A percentile compares a stretch with the other conserved stretches of the same genome.
Evolutionary conservation across 345 rosid species (phyloP).

Genomic region (Schrenkiella parvula): DNA sequence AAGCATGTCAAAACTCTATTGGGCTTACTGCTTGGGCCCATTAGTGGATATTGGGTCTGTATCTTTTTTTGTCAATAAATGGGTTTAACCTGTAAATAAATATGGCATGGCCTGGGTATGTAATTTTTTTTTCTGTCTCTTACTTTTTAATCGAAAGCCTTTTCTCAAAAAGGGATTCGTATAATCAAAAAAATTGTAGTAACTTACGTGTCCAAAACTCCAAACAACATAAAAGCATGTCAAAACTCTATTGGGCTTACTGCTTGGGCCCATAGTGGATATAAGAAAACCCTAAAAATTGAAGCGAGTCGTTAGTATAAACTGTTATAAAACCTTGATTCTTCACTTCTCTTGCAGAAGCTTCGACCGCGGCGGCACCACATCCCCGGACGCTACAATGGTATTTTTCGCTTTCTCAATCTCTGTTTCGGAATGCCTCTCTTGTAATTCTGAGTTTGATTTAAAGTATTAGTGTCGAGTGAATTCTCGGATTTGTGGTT

Average conservation of each 20-base stretch:
- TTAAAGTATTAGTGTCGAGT: not conserved
- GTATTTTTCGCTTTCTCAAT: not conserved
- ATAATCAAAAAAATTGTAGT: too few species aligned
- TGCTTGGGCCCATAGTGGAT: not conserved
- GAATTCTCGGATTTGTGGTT: not conserved
- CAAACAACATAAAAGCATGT: not conserved
- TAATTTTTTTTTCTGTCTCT: too few species aligned
- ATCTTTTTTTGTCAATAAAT: not conserved
- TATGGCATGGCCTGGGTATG: not conserved
- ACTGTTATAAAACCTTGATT: not conserved
- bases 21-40: too few species aligned
- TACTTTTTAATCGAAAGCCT: too few species aligned
- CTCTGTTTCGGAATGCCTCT: not conserved
- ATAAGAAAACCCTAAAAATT: conserved; percentile 9
- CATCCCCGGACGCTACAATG: conserved; percentile 12
- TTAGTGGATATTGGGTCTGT: too few species aligned
- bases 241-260: not conserved
- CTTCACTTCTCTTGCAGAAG: not conserved
- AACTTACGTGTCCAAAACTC: too few species aligned
- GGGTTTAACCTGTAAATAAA: not conserved
- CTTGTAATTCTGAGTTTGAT: not conserved
- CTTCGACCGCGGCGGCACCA: conserved; percentile 17
- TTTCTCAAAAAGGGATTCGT: too few species aligned
- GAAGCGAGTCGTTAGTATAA: not conserved
- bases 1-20: too few species aligned